Evolutionary conservation across 805 yeast genomes (phyloP).

Genomic region (Zygosaccharomyces bisporus): DNA sequence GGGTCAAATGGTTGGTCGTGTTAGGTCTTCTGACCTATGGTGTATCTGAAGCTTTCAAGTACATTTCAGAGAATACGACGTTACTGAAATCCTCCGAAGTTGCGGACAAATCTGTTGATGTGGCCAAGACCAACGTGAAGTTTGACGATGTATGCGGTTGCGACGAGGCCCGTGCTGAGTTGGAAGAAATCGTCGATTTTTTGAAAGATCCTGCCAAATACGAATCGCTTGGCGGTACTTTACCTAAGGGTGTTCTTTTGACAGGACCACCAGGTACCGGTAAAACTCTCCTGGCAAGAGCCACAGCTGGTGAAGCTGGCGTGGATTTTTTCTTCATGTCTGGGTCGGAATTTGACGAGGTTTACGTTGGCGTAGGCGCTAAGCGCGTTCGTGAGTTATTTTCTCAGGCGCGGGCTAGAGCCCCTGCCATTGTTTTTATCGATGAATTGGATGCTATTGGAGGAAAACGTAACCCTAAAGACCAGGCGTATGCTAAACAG

Average conservation of each 20-base stretch:
- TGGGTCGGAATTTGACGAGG: slow-evolving; percentile 96
- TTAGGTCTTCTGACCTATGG: slow-evolving; percentile 78
- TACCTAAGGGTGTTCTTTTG: slow-evolving; percentile 93
- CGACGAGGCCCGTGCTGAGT: slow-evolving; percentile 96
- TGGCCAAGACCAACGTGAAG: slow-evolving; percentile 77
- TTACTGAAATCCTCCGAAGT: slow-evolving; percentile 63
- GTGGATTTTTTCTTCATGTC: slow-evolving; percentile 98
- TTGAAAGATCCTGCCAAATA: slow-evolving; percentile 93
- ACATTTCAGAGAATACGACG: slow-evolving; percentile 72
- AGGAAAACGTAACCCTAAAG: slow-evolving; percentile 94
- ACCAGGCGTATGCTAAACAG: slow-evolving; percentile 97
- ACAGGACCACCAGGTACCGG: slow-evolving; percentile 99
- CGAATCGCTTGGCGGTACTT: slow-evolving; percentile 94
- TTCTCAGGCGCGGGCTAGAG: slow-evolving; percentile 85
- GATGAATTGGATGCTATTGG: slow-evolving; percentile 99
- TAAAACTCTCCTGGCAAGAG: slow-evolving; percentile 92
- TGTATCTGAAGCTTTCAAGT: slow-evolving; percentile 70
- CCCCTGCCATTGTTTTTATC: slow-evolving; percentile 95
- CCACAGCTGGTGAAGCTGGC: slow-evolving; percentile 99
- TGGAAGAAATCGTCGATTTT: slow-evolving; percentile 97
- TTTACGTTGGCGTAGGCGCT: slow-evolving; percentile 99
- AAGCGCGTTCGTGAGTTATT: slow-evolving; percentile 94
- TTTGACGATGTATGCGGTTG: slow-evolving; percentile 95
- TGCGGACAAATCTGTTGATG: slow-evolving; percentile 76
- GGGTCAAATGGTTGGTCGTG: slow-evolving; percentile 86